Evolutionary conservation across 257 asterid genomes (phyloP), one percentile per base, ranked within the genome.

Genomic region (Nicotiana benthamiana): DNA sequence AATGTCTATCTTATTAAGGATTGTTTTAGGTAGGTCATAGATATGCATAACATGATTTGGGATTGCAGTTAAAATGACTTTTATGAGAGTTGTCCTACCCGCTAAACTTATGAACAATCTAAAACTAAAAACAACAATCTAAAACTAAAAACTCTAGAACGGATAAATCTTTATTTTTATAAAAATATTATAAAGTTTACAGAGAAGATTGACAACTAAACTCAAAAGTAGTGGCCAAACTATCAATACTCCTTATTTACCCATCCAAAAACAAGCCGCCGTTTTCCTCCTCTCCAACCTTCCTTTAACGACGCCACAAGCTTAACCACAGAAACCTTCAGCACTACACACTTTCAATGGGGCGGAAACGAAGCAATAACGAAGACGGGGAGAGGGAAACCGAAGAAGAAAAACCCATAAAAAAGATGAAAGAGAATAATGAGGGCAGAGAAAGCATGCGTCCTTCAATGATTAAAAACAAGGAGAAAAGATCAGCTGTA

Each of bases 381-480:
- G 82, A 75, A 17, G 77, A 70, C 13, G 80, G 46, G 4, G 82
- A 34, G 0, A 30, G 36, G 64, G 52, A 30, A 27, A 80, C 56
- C 13, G 85, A 81, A 77, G 80, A 56, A 46, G 75, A 51, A 9
- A 75, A 75, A 51, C 34, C 51, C 3, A 16, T 32, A 9, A 52
- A 66, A 36, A 61, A n/a, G 18, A 79, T 51, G 61, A 83, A 62
- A 79, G 83, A 84, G 87, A 84, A 32, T 80, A 77, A 86, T 64
- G 68, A 54, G 28, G 72, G 28, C 81, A 86, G 59, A 85, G 92
- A 89, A 20, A 17, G 85, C 15, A 46, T 91, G 85, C 94, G 90
- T 46, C 98, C 99, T 5, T 93, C 99, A 1, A 80, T 81, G 53
- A 90, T 93, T 15, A 95, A 95, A 85, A 95, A 95, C 75, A 95